Evolutionary conservation across 257 asterid species (phyloP), one percentile per base, ranked within the genome.

Genomic region (Nicotiana undulata): DNA sequence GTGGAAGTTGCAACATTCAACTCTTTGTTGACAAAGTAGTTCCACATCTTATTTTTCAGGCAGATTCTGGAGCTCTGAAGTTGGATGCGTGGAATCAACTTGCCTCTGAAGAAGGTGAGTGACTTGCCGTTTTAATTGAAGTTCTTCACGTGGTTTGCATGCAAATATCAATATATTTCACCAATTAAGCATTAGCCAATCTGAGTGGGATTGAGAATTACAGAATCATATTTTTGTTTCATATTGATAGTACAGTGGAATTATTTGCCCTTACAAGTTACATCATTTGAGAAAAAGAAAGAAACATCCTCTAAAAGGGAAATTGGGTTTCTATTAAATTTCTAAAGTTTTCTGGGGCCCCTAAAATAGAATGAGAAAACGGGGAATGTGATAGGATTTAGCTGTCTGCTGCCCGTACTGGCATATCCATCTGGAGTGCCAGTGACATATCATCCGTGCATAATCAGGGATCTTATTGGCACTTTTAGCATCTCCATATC

Each of bases 11-110:
- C 9, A 22, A 46, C 77, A 70, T 55, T 22, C 20, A 1, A 22
- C 46, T 22, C 22, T 44, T 70, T 70, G 77, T 70, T 70, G 77
- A 70, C 6, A 70, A 20, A 22, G 77, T 20, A 70, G 58, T 22
- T 70, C 56, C 37, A 70, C 77, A 24, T 22, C 82, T 52, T 79
- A 81, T 79, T 55, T 32, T 85, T 81, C 94, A 94, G 98, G 96
- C 92, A 37, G 97, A 92, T 85, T 88, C 97, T 67, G 89, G 90
- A 80, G 82, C 89, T 79, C 77, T 96, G 80, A 96, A 87, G 90
- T 87, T 91, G 91, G 87, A 87, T 81, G 95, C 98, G 29, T 96
- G 98, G 99, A 88, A 85, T 80, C 94, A 94, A 85, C 96, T 96
- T 84, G 98, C 99, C 26, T 83, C 87, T 46, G 98, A 94, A 89